Evolutionary conservation across 441 rosid genomes (phyloP).

Genomic region (Capsella rubella): DNA sequence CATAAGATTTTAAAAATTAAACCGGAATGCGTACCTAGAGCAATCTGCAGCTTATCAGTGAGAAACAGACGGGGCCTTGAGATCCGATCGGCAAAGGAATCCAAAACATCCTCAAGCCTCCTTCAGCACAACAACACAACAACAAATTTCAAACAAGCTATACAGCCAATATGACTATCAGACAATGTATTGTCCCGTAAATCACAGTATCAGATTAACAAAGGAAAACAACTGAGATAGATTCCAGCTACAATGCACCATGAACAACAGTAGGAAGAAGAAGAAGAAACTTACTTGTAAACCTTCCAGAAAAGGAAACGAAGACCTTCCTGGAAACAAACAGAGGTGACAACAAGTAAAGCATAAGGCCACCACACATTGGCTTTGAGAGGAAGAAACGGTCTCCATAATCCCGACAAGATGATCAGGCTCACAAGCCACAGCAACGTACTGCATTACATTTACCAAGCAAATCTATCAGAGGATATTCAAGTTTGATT

Average conservation of each 20-base stretch:
- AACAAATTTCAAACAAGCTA: slow-evolving; percentile 21
- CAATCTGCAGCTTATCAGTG: slow-evolving; percentile 93
- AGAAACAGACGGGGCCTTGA: slow-evolving; percentile 84
- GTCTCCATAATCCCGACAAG: slow-evolving; percentile 90
- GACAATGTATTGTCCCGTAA: not conserved
- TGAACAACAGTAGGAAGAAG: not conserved
- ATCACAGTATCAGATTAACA: slow-evolving; percentile 5
- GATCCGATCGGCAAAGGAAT: slow-evolving; percentile 92
- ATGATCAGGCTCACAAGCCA: slow-evolving; percentile 90
- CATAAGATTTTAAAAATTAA: slow-evolving; percentile 1
- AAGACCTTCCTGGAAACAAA: slow-evolving; percentile 85
- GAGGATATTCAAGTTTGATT: slow-evolving; percentile 4
- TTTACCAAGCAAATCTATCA: slow-evolving; percentile 25
- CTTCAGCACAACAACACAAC: slow-evolving; percentile 46
- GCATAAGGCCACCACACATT: slow-evolving; percentile 83
- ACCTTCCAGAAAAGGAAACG: slow-evolving; percentile 84
- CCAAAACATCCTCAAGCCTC: slow-evolving; percentile 84
- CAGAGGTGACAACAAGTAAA: slow-evolving; percentile 77
- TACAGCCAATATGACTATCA: slow-evolving; percentile 22
- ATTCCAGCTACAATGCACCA: slow-evolving; percentile 1
- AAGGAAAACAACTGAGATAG: slow-evolving; percentile 16
- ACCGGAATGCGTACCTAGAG: slow-evolving; percentile 67
- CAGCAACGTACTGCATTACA: slow-evolving; percentile 67
- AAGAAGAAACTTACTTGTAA: slow-evolving; percentile 62
- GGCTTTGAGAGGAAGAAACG: slow-evolving; percentile 83